Percentiles rank a stretch among this genome's conserved stretches.
Evolutionary conservation across 2,329 filamentous ascomycete genomes (phyloP).

Genomic region (Bipolaris zeicola): DNA sequence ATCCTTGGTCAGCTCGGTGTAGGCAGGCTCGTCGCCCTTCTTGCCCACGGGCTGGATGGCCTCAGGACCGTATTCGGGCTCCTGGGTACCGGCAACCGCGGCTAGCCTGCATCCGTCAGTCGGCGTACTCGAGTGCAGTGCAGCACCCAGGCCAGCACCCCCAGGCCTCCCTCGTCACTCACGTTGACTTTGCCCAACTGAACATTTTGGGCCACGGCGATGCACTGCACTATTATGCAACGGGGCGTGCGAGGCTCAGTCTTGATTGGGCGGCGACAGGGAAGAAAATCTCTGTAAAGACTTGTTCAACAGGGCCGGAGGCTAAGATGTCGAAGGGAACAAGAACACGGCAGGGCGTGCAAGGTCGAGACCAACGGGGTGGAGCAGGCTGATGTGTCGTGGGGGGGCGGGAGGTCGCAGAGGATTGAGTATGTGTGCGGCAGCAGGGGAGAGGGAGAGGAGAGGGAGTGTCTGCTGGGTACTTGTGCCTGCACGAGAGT

Average conservation of each 20-base stretch:
- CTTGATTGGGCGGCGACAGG: constrained; percentile 30
- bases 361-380: background rate
- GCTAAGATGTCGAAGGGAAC: constrained; percentile 33
- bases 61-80: constrained; percentile 90
- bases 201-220: constrained; percentile 64
- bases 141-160: constrained; percentile 9
- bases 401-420: background rate
- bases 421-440: background rate
- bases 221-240: constrained; percentile 36
- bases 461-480: background rate
- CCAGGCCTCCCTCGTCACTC: constrained; percentile 49
- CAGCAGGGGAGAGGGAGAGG: background rate
- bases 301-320: constrained; percentile 29
- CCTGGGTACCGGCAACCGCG: constrained; percentile 91
- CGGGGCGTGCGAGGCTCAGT: constrained; percentile 30
- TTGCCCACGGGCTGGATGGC: constrained; percentile 85
- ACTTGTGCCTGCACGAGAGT: background rate
- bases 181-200: constrained; percentile 95
- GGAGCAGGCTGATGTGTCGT: constrained; percentile 2
- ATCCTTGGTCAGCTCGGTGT: constrained; percentile 76
- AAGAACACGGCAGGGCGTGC: constrained; percentile 26
- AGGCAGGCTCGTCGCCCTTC: constrained; percentile 77
- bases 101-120: constrained; percentile 55
- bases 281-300: constrained; percentile 39
- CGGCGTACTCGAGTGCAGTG: constrained; percentile 20